Evolutionary conservation across 208 protist genomes (phyloP), one percentile per base, ranked within the genome.

Genomic region (Wallacemonas sp.): DNA sequence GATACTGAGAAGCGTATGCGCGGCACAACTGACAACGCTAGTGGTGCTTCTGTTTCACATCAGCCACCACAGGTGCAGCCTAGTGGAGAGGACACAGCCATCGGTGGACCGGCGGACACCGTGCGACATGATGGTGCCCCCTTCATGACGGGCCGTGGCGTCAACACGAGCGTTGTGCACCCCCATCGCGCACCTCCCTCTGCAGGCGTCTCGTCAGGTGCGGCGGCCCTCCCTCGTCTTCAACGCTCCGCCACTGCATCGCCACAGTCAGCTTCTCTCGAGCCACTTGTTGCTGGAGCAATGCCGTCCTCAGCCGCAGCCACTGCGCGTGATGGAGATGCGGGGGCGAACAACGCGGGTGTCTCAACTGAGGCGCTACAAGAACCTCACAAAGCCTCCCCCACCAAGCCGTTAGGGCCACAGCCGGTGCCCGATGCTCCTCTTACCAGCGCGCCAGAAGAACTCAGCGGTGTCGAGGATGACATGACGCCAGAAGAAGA

Each of bases 161-260:
- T 27, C 62, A 33, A n/a, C 21, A n/a, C 31, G 17, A 8, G 33
- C 24, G 26, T 34, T 17, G 26, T 19, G 11, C 59, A 49, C 53
- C n/a, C n/a, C n/a, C 39, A 64, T 21, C 64, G 68, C n/a, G 11
- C 24, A 36, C 33, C 38, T 22, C 56, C 58, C 3, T 66, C 65
- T 17, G 44, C 61, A 24, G 44, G 46, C 2, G 28, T 38, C 15
- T 30, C 38, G 34, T 39, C 1, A 14, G 27, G 54, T 22, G 58
- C 46, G 15, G 53, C 41, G 12, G 67, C 63, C 19, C 72, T 75
- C 12, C 77, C 77, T 1, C 77, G 77, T 4, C 68, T 82, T 62
- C 77, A 82, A 65, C 71, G 77, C 59, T 82, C 77, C 15, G 26
- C 67, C 21, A 44, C 49, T 2, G 17, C 67, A 8, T 63, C 62